Conservation (phyloP, 2,329 filamentous ascomycete genomes). For the Colletotrichum sp. region DNA sequence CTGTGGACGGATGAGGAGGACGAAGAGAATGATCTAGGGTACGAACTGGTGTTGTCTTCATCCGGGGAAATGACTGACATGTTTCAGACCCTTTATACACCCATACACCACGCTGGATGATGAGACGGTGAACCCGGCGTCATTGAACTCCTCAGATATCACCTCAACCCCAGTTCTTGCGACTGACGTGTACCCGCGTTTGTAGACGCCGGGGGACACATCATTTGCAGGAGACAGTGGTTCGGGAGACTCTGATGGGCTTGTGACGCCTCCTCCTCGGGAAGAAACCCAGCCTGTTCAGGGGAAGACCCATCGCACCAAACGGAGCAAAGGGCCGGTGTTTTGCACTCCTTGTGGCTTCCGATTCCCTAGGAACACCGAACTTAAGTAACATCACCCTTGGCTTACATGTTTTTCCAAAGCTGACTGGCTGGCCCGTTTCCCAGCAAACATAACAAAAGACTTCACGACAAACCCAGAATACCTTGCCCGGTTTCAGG, state of each 20-base stretch:
- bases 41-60: not conserved
- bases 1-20: not conserved
- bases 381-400: not conserved
- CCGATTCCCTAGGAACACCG: not conserved
- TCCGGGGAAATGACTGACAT: not conserved
- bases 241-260: not conserved
- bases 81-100: not conserved
- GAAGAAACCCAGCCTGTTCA: not conserved
- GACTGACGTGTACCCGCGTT: not conserved
- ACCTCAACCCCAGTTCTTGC: not conserved
- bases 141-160: not conserved
- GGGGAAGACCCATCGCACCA: not conserved
- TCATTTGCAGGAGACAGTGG: not conserved
- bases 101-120: not conserved
- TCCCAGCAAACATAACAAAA: not conserved
- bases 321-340: not conserved
- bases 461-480: not conserved
- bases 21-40: not conserved
- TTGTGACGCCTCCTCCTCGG: not conserved
- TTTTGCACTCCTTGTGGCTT: not conserved
- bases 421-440: not conserved
- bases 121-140: not conserved
- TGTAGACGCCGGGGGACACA: not conserved
- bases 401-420: not conserved
- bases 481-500: not conserved